A percentile compares a stretch with the other conserved stretches of the same genome.
Conservation (phyloP, 768 basidiomycete species). For the Dacryopinax spathularia region DNA sequence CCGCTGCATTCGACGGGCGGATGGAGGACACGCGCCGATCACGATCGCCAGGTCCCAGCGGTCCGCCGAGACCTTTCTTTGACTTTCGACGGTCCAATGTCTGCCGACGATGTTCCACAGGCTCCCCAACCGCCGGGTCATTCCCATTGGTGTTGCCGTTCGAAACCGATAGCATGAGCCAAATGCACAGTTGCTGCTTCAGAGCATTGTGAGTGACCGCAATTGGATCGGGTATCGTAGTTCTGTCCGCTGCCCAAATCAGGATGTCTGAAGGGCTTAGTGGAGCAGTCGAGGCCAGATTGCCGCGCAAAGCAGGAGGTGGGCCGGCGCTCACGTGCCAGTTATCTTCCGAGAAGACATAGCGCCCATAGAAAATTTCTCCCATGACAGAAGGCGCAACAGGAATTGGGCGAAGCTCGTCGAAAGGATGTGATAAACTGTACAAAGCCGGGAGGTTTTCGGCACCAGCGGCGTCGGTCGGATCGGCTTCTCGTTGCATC, state of each 20-base stretch:
- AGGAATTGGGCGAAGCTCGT: constrained; percentile 59
- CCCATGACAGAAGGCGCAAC: constrained; percentile 28
- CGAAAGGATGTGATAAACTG: constrained; percentile 58
- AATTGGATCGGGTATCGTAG: background rate
- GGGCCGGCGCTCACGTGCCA: background rate
- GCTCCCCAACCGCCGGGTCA: background rate
- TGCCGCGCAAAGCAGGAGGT: background rate
- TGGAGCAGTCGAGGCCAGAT: background rate
- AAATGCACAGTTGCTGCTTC: background rate
- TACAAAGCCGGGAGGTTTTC: constrained; percentile 68
- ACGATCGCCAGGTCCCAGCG: background rate
- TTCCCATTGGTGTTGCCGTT: background rate
- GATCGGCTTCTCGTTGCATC: constrained; percentile 59
- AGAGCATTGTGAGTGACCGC: background rate
- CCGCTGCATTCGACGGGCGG: background rate
- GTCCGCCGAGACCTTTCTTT: background rate
- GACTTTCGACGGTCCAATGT: background rate
- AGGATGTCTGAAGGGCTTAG: background rate
- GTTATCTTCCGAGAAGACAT: background rate
- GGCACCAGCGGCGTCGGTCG: constrained; percentile 45
- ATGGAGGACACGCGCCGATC: background rate
- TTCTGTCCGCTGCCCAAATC: background rate
- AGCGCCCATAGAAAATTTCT: background rate
- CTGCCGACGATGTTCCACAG: background rate
- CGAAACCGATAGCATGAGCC: background rate